A percentile compares a stretch with the other conserved stretches of the same genome.
Conservation (phyloP, 2,329 filamentous ascomycete genomes). For the Alternaria consortialis region DNA sequence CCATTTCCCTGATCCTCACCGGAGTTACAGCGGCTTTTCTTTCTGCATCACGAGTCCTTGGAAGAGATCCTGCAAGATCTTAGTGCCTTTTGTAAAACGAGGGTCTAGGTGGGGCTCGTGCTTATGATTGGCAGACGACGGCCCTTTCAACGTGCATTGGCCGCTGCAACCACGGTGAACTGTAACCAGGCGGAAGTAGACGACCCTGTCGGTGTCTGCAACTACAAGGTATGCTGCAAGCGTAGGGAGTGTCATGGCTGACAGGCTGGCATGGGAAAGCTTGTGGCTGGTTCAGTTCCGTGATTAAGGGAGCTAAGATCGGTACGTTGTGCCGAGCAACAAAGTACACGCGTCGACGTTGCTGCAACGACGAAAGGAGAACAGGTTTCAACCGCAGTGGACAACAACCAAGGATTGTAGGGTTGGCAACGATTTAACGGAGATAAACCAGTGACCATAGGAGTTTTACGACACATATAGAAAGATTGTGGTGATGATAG, state of each 20-base stretch:
- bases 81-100: constrained; percentile 14
- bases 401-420: too few relatives aligned
- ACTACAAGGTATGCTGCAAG: constrained; percentile 2
- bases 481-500: not conserved
- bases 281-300: not conserved
- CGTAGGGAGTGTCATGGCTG: constrained; percentile 2
- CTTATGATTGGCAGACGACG: not conserved
- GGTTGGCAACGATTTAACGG: too few relatives aligned
- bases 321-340: not conserved
- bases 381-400: not conserved
- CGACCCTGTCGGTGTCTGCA: constrained; percentile 6
- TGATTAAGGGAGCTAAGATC: not conserved
- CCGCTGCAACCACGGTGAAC: constrained; percentile 3
- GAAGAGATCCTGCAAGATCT: constrained; percentile 10
- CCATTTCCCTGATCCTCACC: not conserved
- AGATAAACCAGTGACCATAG: too few relatives aligned
- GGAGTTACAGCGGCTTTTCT: constrained; percentile 7
- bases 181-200: constrained; percentile 3
- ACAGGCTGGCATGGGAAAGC: not conserved
- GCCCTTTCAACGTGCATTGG: constrained; percentile 1
- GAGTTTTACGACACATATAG: too few relatives aligned
- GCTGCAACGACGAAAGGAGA: not conserved
- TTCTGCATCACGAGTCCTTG: constrained; percentile 5
- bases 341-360: not conserved
- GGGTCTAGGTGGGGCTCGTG: constrained; percentile 6